Evolutionary conservation across 768 basidiomycete genomes (phyloP), one percentile per base, ranked within the genome.

Genomic region (Erythrobasidium yunnanense): DNA sequence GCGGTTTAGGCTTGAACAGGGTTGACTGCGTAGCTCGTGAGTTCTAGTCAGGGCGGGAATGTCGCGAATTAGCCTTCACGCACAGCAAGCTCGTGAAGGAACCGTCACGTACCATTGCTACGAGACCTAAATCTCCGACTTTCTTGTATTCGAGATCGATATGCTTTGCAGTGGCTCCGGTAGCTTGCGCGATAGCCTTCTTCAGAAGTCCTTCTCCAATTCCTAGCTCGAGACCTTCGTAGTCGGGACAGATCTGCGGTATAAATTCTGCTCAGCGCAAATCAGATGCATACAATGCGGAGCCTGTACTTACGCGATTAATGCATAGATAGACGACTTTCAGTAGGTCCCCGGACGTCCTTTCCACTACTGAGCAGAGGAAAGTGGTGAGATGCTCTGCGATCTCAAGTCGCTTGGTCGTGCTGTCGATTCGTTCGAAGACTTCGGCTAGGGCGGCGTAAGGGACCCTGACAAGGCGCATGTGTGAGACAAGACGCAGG

Each of bases 241-340:
- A 97, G 75, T 97, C 95, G 17, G 95, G 92, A 71, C 90, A 85
- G 65, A 97, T 76, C 92, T 96, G 74, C 4, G 13, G 23, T 13
- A 18, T 30, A 34, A 42, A 7, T 33, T 18, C 8, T n/a, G 29
- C 11, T 35, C 5, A 20, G 35, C 56, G 8, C 35, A 23, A 51
- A 45, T 20, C 68, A 22, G 6, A 15, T 46, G 6, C 32, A 29
- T 7, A n/a, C 56, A 6, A 15, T 33, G 18, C 22, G 13, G 27
- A 35, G n/a, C 13, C 17, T 4, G 7, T 7, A 76, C 84, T 57
- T 74, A 96, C 91, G 67, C 91, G 80, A 74, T 99, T 99, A 74
- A 97, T 96, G 74, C 95, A 97, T 1, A 99, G 81, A 73, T 99
- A 99, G 1, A 99, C 86, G 0, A 85, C 83, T 72, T 91, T 88